Conservation (phyloP, 805 yeast species). For the Yarrowia sp. region DNA sequence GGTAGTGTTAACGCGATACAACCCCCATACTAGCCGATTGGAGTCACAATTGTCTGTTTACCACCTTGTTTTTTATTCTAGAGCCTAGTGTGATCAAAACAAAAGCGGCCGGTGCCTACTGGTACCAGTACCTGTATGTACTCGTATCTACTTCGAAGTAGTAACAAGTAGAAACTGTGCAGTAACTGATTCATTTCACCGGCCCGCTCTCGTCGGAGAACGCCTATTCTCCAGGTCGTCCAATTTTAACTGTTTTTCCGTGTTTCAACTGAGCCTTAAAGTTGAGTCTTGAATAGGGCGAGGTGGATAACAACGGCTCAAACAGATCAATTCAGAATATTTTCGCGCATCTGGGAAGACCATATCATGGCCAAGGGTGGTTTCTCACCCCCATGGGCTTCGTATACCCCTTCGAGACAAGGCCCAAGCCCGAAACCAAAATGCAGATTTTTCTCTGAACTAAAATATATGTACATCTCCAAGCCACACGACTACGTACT, state of each 20-base stretch:
- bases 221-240: not conserved
- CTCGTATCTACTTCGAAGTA: no score
- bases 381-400: not conserved
- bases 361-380: not conserved
- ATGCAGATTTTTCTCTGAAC: not conserved
- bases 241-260: constrained; percentile 1
- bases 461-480: not conserved
- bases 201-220: not conserved
- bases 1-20: not conserved
- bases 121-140: no score
- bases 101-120: no score
- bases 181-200: no score
- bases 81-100: not conserved
- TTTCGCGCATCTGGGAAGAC: not conserved
- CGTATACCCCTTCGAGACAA: not conserved
- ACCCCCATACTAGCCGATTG: no score
- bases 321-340: not conserved
- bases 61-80: no score
- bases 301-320: not conserved
- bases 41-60: not conserved
- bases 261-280: not conserved
- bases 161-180: no score
- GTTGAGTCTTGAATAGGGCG: not conserved
- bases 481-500: constrained; percentile 18
- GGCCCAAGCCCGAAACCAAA: no score